Evolutionary conservation across 2,329 filamentous ascomycete genomes (phyloP).

Genomic region (Coccinonectria pachysandricola): DNA sequence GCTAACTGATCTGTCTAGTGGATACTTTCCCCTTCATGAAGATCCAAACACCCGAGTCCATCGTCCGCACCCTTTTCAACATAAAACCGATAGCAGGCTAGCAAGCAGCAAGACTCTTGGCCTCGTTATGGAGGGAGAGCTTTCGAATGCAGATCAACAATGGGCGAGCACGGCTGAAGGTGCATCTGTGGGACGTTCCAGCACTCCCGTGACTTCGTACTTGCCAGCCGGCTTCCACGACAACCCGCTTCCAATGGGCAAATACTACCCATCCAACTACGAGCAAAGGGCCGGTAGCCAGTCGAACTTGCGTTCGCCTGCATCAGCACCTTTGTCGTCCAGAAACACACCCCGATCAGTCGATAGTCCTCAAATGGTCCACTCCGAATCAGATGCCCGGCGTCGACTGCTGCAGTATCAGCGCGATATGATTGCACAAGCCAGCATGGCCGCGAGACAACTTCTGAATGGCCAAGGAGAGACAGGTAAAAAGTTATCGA

Average conservation of each 20-base stretch:
- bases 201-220: conserved; percentile 40
- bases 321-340: conserved; percentile 20
- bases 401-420: conserved; percentile 48
- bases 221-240: conserved; percentile 39
- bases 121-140: conserved; percentile 22
- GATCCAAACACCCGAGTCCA: conserved; percentile 37
- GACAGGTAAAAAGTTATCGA: conserved; percentile 15
- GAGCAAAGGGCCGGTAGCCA: conserved; percentile 29
- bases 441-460: conserved; percentile 38
- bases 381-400: conserved; percentile 33
- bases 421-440: conserved; percentile 50
- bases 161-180: conserved; percentile 17
- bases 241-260: conserved; percentile 43
- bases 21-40: conserved; percentile 52
- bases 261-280: conserved; percentile 55
- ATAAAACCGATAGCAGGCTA: conserved; percentile 27
- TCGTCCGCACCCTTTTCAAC: conserved; percentile 41
- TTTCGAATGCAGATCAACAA: conserved; percentile 18
- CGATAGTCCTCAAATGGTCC: conserved; percentile 5
- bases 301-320: conserved; percentile 12
- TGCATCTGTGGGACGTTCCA: conserved; percentile 16
- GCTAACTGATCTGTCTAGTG: too few relatives aligned
- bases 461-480: conserved; percentile 24
- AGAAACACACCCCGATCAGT: conserved; percentile 16
- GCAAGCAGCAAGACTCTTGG: conserved; percentile 25